Evolutionary conservation across 129 eudicot genomes (phyloP), one percentile per base, ranked within the genome.

Genomic region (Dittrichia graveolens): DNA sequence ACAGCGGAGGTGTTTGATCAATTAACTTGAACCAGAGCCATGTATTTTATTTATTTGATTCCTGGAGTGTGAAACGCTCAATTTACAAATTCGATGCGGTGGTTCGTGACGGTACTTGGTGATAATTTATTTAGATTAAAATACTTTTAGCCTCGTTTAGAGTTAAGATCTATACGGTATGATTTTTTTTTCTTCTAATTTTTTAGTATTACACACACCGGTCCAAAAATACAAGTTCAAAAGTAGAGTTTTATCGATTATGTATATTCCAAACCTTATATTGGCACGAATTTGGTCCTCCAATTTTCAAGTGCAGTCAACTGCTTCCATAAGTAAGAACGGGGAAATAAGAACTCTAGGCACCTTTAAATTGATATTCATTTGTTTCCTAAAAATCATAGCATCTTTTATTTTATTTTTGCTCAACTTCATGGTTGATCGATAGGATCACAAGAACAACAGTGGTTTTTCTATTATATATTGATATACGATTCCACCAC

Each of bases 111-210:
- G 61, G 5, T 19, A 34, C 24, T 31, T 9, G 31, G 42, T 58
- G 15, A 35, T 5, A 34, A 58, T 5, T 60, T 3, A 47, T n/a
- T 3, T 14, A 12, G 66, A 71, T 56, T 43, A 55, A 4, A 10
- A 24, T 5, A 6, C 18, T 69, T 68, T 70, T 19, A 11, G 65
- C 16, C 50, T 70, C 53, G 41, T 70, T 54, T 54, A 19, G 72
- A 46, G 61, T 37, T 5, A 14, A 37, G 31, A 24, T 24, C 31
- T 24, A 24, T 2, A 2, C 31, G 31, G 19, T 13, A 4, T 59
- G 44, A 37, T 38, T 38, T 39, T 61, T 11, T 61, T 37, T 61
- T 11, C 37, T 37, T 61, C 5, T 13, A 41, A 41, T 61, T 3
- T 38, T n/a, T 3, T 3, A 39, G 31, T 24, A 24, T 24, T 24